Base-by-base conservation (phyloP, 2,329 filamentous ascomycete genomes). In the Arthrinium puccinioides region DNA sequence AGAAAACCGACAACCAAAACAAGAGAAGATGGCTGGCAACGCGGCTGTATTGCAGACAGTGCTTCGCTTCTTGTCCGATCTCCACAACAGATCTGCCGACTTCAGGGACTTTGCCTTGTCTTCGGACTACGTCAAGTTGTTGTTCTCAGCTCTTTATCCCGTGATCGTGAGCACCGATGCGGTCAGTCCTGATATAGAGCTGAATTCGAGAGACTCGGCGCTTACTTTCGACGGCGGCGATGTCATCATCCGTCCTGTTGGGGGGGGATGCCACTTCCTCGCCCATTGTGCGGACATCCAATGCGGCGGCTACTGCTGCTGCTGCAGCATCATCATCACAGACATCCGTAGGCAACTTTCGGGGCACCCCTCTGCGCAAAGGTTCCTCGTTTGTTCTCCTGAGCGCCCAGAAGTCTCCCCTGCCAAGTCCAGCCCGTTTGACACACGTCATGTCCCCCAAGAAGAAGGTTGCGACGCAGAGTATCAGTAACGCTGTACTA, bases 321-420 rank as follows among this genome's bases (percentile, higher is more conserved):
- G n/a, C n/a, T n/a, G n/a, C n/a, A n/a, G n/a, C n/a, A n/a, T n/a
- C n/a, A n/a, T n/a, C 64, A 14, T 62, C 61, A n/a, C 60, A 61
- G 6, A 61, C 57, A 27, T 51, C 49, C 13, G 55, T 54, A 3
- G 55, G 52, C 15, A 49, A 52, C 6, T 54, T 59, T 10, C 60
- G 71, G 42, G 78, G 82, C 1, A 76, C 79, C 6, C 76, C 80
- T 15, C 68, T 94, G 19, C 79, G 82, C 23, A 79, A 89, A 49
- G 83, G 86, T 2, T 96, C 90, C 1, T 96, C 90, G 0, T 98
- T 97, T 56, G 81, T 97, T 21, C 73, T 98, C 2, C 70, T 98
- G 16, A 88, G 85, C 6, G 75, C 85, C 3, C 78, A 85, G 39
- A 76, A 76, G 39, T 67, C 72, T 1, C 70, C 73, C 9, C 63